These are phyloP conservation scores for Plectosphaerella plurivora DNA, from an alignment of 2,329 filamentous ascomycete species.

Conservation along the genomic window DNA sequence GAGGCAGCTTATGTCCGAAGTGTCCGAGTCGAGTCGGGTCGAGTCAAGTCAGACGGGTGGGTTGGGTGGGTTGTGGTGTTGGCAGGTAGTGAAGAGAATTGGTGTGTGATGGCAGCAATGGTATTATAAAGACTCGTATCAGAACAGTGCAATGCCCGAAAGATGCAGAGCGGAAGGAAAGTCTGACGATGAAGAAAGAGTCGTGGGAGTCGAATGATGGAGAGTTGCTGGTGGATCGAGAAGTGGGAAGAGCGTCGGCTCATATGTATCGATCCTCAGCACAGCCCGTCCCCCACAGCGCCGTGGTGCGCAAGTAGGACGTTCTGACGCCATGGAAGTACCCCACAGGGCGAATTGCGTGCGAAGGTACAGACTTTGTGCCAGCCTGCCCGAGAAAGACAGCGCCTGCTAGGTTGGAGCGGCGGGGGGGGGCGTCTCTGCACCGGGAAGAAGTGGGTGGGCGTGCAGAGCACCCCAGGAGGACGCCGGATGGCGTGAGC, in stretches of 20 bases:
- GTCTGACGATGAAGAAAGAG: conserved; percentile 4
- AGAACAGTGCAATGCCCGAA: conserved; percentile 2
- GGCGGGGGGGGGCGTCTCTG: background rate
- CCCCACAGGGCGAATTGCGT: background rate
- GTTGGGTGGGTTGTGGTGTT: background rate
- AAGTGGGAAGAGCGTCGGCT: conserved; percentile 12
- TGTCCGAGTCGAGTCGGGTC: conserved; percentile 5
- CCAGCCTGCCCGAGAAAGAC: background rate
- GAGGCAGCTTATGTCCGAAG: conserved; percentile 3
- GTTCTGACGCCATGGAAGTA: background rate
- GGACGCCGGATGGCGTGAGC: background rate
- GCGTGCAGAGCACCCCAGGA: background rate
- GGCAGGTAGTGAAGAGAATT: background rate
- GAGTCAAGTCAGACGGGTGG: background rate
- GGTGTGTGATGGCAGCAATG: background rate
- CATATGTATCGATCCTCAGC: conserved; percentile 15
- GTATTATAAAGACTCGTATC: conserved; percentile 6
- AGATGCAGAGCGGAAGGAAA: background rate
- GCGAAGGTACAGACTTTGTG: background rate
- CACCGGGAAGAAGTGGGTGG: background rate
- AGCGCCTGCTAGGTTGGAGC: background rate
- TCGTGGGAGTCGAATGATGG: conserved; percentile 14
- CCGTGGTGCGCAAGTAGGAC: conserved; percentile 3
- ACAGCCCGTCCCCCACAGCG: conserved; percentile 8
- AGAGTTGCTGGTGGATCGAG: conserved; percentile 7